These are phyloP conservation scores for Leishmania major DNA, from an alignment of 208 protist genomes.

Conservation along the genomic window DNA sequence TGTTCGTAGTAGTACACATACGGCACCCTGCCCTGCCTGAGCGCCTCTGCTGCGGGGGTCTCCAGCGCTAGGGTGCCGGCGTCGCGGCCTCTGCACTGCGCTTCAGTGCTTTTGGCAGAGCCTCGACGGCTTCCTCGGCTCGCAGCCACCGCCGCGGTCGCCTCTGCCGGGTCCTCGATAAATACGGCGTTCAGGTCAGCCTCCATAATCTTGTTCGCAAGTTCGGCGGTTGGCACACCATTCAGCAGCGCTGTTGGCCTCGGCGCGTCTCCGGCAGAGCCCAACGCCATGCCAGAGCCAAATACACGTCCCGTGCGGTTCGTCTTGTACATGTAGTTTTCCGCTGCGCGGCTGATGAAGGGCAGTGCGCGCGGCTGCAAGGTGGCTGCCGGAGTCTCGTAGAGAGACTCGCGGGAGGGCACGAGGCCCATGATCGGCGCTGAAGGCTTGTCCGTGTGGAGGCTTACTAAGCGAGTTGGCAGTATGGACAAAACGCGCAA, in stretches of 20 bases:
- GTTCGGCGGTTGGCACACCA: conserved; percentile 10
- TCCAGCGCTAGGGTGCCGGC: background rate
- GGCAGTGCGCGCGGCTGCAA: conserved; percentile 13
- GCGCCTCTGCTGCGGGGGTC: conserved; percentile 7
- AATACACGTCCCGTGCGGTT: conserved; percentile 22
- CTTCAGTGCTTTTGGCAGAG: background rate
- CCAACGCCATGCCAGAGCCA: conserved; percentile 6
- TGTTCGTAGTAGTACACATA: conserved; percentile 52
- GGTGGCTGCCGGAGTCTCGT: background rate
- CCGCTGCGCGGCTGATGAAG: conserved; percentile 38
- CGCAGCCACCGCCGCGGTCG: conserved; percentile 17
- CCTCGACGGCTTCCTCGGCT: conserved; percentile 4
- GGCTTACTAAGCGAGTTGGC: background rate
- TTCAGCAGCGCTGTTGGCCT: conserved; percentile 16
- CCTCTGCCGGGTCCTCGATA: conserved; percentile 18
- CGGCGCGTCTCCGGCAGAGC: background rate
- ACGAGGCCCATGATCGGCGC: conserved; percentile 29
- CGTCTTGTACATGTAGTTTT: conserved; percentile 36
- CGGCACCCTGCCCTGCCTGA: conserved; percentile 9
- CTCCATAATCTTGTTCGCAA: conserved; percentile 8
- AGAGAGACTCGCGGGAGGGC: conserved; percentile 25
- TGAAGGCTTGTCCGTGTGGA: background rate
- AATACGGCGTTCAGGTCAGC: conserved; percentile 11
- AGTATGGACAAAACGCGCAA: background rate
- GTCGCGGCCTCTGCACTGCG: background rate